Base-by-base conservation (phyloP, 139 green algal species). In the Closterium sp. region DNA sequence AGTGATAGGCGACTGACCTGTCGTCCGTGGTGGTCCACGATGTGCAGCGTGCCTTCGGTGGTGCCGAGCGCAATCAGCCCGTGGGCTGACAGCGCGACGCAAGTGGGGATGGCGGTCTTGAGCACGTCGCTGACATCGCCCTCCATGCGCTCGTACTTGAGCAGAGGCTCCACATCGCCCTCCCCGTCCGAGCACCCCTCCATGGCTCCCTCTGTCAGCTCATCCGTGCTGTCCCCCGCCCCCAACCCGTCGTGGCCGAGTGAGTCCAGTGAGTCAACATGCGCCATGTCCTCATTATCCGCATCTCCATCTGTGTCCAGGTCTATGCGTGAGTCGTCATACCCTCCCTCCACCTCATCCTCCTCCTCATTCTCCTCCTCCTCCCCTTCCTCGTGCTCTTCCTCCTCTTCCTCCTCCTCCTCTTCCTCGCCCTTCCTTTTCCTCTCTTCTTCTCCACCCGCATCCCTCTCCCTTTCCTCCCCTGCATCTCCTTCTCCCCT, bases 21-120 rank as follows among this genome's bases (percentile, higher is more conserved):
- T 86, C 98, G 97, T 31, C 97, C 97, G 0, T 94, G 93, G 84
- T 97, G 97, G 91, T 99, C 97, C 31, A 99, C 94, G 1, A 99
- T 81, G 88, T 98, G 94, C 10, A 99, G 94, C 1, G 36, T 91
- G 33, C 97, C 97, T 32, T 93, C 66, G 0, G 90, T 84, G 2
- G 96, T 98, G 28, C 97, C 97, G 9, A 99, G 91, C 3, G 96
- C 97, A 23, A 99, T 85, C 31, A 99, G 95, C 3, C 43, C 43
- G 86, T 98, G 98, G 32, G 97, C 96, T 2, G 96, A 98, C 25
- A 98, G 93, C 64, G 83, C 95, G 1, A 92, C 30, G 88, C 88
- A 93, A 19, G 88, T 90, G 28, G 91, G 89, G 9, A 32, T 33
- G 34, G 35, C 21, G 34, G 34, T 66, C 21, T 32, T 34, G 0